Conservation (phyloP, 139 green algal genomes). For the Pycnococcus provasolii region DNA sequence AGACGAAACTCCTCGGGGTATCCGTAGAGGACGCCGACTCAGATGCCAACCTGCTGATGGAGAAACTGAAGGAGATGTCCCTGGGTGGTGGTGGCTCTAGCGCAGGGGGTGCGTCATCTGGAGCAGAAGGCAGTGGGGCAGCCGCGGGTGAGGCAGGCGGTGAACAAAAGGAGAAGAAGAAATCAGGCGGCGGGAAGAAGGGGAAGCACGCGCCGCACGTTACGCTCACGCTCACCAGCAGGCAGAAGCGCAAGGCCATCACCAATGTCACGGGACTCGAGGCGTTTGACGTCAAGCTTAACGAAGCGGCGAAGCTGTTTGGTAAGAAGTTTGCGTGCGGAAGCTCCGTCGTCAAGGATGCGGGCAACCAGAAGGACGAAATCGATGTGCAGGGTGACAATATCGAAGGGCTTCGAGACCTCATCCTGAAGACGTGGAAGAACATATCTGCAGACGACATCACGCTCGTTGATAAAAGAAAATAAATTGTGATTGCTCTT, state of each 20-base stretch:
- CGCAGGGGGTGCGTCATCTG: too few relatives aligned
- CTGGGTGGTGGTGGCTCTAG: too few relatives aligned
- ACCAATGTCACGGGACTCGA: slow-evolving; percentile 9
- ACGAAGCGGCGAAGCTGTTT: slow-evolving; percentile 84
- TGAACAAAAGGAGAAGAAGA: slow-evolving; percentile 66
- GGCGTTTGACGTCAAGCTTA: slow-evolving; percentile 26
- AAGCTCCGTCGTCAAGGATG: slow-evolving; percentile 73
- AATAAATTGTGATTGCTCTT: background rate
- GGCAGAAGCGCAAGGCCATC: slow-evolving; percentile 11
- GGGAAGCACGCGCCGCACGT: slow-evolving; percentile 76
- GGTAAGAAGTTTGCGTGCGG: slow-evolving; percentile 98
- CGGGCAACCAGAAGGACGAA: slow-evolving; percentile 65
- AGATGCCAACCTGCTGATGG: too few relatives aligned
- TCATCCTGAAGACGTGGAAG: slow-evolving; percentile 35
- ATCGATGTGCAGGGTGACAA: slow-evolving; percentile 79
- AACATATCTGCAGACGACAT: slow-evolving; percentile 11
- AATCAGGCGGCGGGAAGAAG: slow-evolving; percentile 43
- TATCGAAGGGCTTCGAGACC: slow-evolving; percentile 31
- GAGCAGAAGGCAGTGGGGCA: too few relatives aligned
- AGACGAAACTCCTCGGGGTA: too few relatives aligned
- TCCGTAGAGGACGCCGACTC: too few relatives aligned
- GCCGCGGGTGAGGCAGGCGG: slow-evolving; percentile 30
- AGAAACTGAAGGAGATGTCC: too few relatives aligned
- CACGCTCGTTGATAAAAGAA: slow-evolving; percentile 18
- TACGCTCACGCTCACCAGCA: slow-evolving; percentile 45